Base-by-base conservation (phyloP, 192 early-diverging fungal genomes). In the Geranomyces michiganensis region DNA sequence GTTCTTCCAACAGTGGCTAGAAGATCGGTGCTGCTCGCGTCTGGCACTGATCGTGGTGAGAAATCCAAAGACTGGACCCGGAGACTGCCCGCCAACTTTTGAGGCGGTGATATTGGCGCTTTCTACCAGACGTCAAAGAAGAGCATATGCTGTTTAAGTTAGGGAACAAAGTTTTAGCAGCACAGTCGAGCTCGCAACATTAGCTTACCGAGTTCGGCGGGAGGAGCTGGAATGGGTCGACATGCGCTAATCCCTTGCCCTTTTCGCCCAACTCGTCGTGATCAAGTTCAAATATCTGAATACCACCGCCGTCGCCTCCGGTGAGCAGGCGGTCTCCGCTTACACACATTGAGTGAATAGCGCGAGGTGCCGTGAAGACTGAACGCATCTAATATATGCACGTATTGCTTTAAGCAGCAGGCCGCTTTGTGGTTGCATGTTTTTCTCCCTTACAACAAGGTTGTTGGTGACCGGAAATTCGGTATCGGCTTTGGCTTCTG, bases 241-340 rank as follows among this genome's bases (percentile, higher is more conserved):
- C 19, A 70, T 75, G 73, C 1, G 62, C 51, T 6, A 73, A 1
- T 21, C 63, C 62, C 10, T 45, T n/a, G 43, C 64, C 55, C 43
- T 76, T 69, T 26, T 56, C n/a, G 15, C 48, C 74, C 56, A 73
- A 44, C 27, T 58, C 65, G 31, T 17, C 73, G 22, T 58, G 67
- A 27, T 77, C 51, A 1, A 84, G n/a, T 29, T 81, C 63, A 51
- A 79, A 85, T 31, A 85, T 31, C 59, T 85, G 79, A 30, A 76
- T 71, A 2, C 77, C 32, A 19, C 82, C 76, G 51, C 67, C 67
- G 4, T 77, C 59, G 0, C 80, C 81, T 27, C 71, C 76, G 5
- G 80, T 76, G n/a, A 77, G 21, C 9, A 84, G 48, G n/a, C 49
- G 59, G 41, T 65, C 63, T 1, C 80, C 79, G 17, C 61, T 66